These are phyloP conservation scores for Rhizopogon salebrosus DNA, from an alignment of 768 basidiomycete species.

Conservation along the genomic window DNA sequence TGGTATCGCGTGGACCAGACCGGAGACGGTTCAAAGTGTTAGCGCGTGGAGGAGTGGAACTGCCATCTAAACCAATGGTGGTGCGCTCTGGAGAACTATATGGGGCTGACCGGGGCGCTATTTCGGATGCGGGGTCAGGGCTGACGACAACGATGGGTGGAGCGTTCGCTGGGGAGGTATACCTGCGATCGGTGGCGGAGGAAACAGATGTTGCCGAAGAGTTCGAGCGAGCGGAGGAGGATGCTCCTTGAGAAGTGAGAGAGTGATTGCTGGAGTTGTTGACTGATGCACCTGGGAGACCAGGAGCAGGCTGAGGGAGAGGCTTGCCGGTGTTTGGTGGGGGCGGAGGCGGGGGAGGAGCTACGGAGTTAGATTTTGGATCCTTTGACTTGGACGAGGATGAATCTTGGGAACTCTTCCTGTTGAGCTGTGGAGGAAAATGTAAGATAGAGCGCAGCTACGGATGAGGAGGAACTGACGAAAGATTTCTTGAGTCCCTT, in stretches of 20 bases:
- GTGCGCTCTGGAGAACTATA: slow-evolving; percentile 44
- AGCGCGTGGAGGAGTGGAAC: slow-evolving; percentile 58
- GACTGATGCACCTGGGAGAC: slow-evolving; percentile 31
- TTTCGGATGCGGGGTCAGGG: slow-evolving; percentile 55
- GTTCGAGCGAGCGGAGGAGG: slow-evolving; percentile 38
- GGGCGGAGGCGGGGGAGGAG: slow-evolving; percentile 55
- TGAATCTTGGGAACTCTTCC: slow-evolving; percentile 64
- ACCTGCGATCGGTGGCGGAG: slow-evolving; percentile 56
- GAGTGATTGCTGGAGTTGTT: slow-evolving; percentile 34
- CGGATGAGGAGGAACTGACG: slow-evolving; percentile 37
- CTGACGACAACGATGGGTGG: slow-evolving; percentile 88
- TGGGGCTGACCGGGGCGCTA: slow-evolving; percentile 35
- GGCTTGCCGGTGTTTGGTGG: slow-evolving; percentile 64
- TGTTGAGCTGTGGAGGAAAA: slow-evolving; percentile 45
- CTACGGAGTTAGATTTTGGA: slow-evolving; percentile 38
- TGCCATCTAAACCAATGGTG: slow-evolving; percentile 41
- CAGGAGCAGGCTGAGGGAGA: slow-evolving; percentile 44
- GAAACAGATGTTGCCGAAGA: slow-evolving; percentile 35
- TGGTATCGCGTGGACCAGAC: slow-evolving; percentile 89
- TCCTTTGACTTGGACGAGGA: slow-evolving; percentile 67
- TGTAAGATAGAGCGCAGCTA: slow-evolving; percentile 18
- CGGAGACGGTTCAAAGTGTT: slow-evolving; percentile 71
- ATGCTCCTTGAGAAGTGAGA: slow-evolving; percentile 33
- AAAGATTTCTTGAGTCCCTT: slow-evolving; percentile 84
- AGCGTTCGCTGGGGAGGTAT: slow-evolving; percentile 31